Evolutionary conservation across 1,284 basidiomycete species (phyloP), one percentile per base, ranked within the genome.

Genomic region (Cystobasidium sp.): DNA sequence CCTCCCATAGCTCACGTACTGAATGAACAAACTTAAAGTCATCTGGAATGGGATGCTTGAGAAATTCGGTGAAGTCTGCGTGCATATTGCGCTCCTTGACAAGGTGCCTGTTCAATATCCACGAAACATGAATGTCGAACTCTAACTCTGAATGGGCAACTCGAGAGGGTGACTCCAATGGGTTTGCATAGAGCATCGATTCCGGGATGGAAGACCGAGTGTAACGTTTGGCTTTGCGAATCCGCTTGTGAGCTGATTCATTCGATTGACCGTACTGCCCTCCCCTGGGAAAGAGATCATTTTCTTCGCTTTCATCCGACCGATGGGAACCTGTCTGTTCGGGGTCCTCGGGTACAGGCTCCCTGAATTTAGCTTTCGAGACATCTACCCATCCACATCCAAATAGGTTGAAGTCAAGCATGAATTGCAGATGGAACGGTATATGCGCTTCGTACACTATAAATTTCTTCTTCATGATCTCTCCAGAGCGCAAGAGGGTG

Each of bases 361-460:
- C 81, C 0, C 87, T 81, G 65, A 87, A 86, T n/a, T 79, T 81
- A 5, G 84, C 84, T 12, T 85, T 83, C 18, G 82, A 82, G 3
- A 88, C 79, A 74, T 96, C 89, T 62, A 98, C 85, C 87, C 90
- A 92, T 9, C 92, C 94, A 81, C 96, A 98, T 1, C 96, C 96
- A 80, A 94, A 97, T 46, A 99, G 85, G 75, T 94, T 94, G 82
- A 93, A 95, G 83, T 99, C 96, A 81, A 91, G 91, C 87, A 98
- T 88, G 84, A 97, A 97, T 83, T 98, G 95, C 31, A 98, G 85
- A 55, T 89, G 85, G 81, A 90, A 97, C 80, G 88, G 91, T 79
- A 98, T 86, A 83, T 99, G 96, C 76, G 90, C 91, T 83, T 99
- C 96, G 82, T 90, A 97, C 7, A 90, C 86, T 74, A 88, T 86